Conservation (phyloP, 306 rosid genomes). For the Luffa aegyptiaca region DNA sequence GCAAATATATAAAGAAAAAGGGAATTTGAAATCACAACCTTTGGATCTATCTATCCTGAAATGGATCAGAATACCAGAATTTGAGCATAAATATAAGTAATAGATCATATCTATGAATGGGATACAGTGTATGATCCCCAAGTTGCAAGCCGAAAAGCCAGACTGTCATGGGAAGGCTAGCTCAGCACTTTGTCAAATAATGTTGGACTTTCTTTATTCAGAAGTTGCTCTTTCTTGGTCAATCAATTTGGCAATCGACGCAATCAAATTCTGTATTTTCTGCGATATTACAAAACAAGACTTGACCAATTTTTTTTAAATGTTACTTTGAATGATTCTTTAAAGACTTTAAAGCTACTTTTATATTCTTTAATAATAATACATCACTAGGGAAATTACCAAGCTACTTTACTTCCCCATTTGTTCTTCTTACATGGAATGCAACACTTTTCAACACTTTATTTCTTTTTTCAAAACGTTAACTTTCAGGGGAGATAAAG, state of each 20-base stretch:
- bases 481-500: background rate
- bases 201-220: background rate
- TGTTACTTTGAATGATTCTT: conserved; percentile 5
- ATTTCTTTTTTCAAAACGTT: background rate
- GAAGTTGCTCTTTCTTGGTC: background rate
- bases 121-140: background rate
- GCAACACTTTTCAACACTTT: background rate
- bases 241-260: background rate
- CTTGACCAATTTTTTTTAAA: background rate
- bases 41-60: background rate
- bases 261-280: conserved; percentile 5
- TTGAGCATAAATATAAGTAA: background rate
- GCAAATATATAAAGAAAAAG: background rate
- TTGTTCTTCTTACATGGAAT: background rate
- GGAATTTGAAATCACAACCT: background rate
- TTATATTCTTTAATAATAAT: background rate
- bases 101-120: background rate
- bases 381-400: background rate
- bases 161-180: background rate
- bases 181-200: background rate
- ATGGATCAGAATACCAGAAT: background rate
- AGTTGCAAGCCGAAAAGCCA: background rate
- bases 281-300: background rate
- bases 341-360: background rate
- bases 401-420: background rate